A percentile compares a stretch with the other conserved stretches of the same genome.
Conservation (phyloP, 768 basidiomycete species). For the Cystofilobasidium macerans region DNA sequence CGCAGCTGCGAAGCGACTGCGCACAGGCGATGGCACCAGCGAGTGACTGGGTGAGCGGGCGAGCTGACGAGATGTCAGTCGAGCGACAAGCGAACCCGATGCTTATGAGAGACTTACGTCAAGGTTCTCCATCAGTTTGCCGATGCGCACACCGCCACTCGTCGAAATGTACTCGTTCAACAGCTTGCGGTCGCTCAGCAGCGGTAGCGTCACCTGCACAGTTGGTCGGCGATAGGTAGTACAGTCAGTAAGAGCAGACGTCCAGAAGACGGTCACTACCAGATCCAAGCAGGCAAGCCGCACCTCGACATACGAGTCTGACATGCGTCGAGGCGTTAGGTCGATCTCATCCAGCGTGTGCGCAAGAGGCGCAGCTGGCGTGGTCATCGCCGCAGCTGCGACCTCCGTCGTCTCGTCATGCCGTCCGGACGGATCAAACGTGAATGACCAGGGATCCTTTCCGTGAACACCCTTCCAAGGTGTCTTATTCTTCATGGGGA, state of each 20-base stretch:
- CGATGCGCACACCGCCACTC: slow-evolving; percentile 19
- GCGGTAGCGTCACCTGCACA: slow-evolving; percentile 16
- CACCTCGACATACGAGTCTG: slow-evolving; percentile 20
- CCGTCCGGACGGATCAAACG: slow-evolving; percentile 2
- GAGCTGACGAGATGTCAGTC: background rate
- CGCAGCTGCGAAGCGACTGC: background rate
- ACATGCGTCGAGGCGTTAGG: slow-evolving; percentile 4
- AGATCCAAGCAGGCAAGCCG: background rate
- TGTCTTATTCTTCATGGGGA: slow-evolving; percentile 14
- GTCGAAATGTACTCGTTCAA: slow-evolving; percentile 20
- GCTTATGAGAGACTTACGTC: background rate
- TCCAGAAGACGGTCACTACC: background rate
- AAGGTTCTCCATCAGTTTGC: slow-evolving; percentile 22
- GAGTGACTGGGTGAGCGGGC: background rate
- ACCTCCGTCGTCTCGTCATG: background rate
- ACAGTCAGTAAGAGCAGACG: no score
- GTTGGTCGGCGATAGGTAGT: no score
- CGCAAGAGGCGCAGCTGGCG: background rate
- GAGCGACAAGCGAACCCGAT: background rate
- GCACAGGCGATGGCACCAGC: slow-evolving; percentile 23
- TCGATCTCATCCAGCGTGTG: background rate
- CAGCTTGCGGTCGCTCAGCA: slow-evolving; percentile 5
- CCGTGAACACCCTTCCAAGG: slow-evolving; percentile 11
- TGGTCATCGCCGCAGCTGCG: background rate
- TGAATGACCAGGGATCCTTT: slow-evolving; percentile 16